phyloP scores from a whole-genome alignment of 768 basidiomycete species.

The Chalciporus chontae region DNA sequence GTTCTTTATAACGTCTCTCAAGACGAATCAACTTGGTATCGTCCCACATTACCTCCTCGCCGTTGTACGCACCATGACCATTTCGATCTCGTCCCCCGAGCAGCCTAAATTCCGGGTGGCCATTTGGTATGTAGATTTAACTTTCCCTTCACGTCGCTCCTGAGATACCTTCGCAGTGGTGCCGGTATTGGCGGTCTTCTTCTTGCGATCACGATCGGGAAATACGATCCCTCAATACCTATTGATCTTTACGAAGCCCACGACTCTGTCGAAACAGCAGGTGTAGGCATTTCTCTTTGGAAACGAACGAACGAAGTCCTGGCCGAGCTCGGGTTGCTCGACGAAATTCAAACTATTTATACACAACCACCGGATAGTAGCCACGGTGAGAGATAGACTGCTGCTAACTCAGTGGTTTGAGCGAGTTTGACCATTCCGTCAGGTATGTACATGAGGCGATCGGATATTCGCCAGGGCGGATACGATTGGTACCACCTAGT shows the following conservation, averaged over 20 bases:
- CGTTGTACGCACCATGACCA: neutral
- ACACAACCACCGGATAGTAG: slow-evolving; percentile 7
- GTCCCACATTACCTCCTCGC: neutral
- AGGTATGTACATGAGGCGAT: slow-evolving; percentile 8
- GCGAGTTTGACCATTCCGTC: slow-evolving; percentile 22
- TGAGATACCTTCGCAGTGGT: slow-evolving; percentile 8
- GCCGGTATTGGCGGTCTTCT: slow-evolving; percentile 44
- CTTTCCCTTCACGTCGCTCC: neutral
- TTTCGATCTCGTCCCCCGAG: neutral
- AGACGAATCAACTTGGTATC: too few species aligned
- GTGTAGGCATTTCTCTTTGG: slow-evolving; percentile 47
- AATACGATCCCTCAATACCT: slow-evolving; percentile 30
- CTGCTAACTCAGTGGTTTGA: neutral
- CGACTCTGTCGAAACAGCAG: slow-evolving; percentile 35
- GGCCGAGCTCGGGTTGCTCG: slow-evolving; percentile 39
- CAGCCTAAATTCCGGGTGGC: slow-evolving; percentile 17
- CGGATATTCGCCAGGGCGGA: slow-evolving; percentile 33
- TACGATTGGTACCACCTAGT: slow-evolving; percentile 23
- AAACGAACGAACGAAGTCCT: slow-evolving; percentile 44
- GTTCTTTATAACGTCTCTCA: slow-evolving; percentile 9
- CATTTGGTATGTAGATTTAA: slow-evolving; percentile 18
- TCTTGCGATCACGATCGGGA: slow-evolving; percentile 38
- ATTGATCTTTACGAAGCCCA: slow-evolving; percentile 48
- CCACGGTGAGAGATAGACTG: slow-evolving; percentile 8
- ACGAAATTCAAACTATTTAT: slow-evolving; percentile 27